A percentile compares a stretch with the other conserved stretches of the same genome.
Conservation (phyloP, 495 filamentous ascomycete genomes). For the Xeromyces bisporus region DNA sequence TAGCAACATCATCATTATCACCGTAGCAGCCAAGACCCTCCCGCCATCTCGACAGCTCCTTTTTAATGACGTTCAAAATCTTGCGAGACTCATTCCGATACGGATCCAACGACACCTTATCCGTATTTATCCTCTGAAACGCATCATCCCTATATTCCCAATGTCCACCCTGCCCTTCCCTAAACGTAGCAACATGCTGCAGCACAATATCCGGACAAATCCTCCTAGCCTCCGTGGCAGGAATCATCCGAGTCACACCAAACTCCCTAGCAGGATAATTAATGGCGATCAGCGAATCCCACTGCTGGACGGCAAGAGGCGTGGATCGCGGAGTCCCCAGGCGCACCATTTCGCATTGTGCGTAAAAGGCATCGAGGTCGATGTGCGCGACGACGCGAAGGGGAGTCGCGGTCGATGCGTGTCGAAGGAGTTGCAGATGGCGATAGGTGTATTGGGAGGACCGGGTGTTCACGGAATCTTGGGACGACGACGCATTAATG, state of each 20-base stretch:
- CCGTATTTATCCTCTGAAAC: constrained; percentile 52
- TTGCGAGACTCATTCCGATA: constrained; percentile 73
- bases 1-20: too few relatives aligned
- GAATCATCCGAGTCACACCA: constrained; percentile 59
- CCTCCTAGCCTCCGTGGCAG: constrained; percentile 69
- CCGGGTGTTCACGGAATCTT: constrained; percentile 22
- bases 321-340: constrained; percentile 53
- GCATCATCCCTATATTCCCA: constrained; percentile 88
- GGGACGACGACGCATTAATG: constrained; percentile 14
- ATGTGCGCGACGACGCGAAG: constrained; percentile 80
- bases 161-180: constrained; percentile 63
- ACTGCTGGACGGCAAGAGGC: constrained; percentile 75
- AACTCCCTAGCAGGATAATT: constrained; percentile 81
- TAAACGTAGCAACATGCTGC: constrained; percentile 92
- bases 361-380: constrained; percentile 96
- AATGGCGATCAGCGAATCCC: constrained; percentile 77
- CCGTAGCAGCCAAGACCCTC: constrained; percentile 5
- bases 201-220: constrained; percentile 67
- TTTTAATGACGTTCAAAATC: constrained; percentile 71
- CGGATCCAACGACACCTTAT: constrained; percentile 87
- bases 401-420: constrained; percentile 53
- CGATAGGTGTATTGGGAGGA: constrained; percentile 66
- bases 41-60: constrained; percentile 33
- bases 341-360: constrained; percentile 87
- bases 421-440: constrained; percentile 57